A percentile compares a stretch with the other conserved stretches of the same genome.
Conservation (phyloP, 352 stramenopile species). For the Phytophthora fragariae region DNA sequence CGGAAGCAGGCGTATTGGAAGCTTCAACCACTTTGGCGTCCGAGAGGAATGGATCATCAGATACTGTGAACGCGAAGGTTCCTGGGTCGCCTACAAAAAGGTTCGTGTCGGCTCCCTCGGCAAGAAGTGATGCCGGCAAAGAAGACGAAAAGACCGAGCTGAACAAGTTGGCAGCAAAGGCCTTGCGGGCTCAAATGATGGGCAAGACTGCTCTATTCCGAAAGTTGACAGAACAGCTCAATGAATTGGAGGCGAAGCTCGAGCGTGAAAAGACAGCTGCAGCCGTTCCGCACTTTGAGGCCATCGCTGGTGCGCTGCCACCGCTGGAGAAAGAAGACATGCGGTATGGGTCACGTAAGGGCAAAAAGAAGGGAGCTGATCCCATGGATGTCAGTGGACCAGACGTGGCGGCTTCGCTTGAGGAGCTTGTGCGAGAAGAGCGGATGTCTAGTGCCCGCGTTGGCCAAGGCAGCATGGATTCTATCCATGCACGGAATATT, state of each 20-base stretch:
- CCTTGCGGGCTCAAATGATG: slow-evolving; percentile 85
- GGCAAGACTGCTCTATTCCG: slow-evolving; percentile 80
- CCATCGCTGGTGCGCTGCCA: slow-evolving; percentile 63
- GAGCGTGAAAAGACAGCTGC: slow-evolving; percentile 50
- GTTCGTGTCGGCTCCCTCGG: slow-evolving; percentile 3
- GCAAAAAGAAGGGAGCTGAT: slow-evolving; percentile 64
- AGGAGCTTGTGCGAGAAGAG: slow-evolving; percentile 85
- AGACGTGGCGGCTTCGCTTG: slow-evolving; percentile 52
- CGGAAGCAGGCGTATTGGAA: not conserved
- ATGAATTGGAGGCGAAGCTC: slow-evolving; percentile 76
- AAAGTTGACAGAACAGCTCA: slow-evolving; percentile 79
- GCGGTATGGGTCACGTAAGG: slow-evolving; percentile 60
- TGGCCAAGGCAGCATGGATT: slow-evolving; percentile 73
- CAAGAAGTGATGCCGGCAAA: slow-evolving; percentile 9
- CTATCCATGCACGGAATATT: slow-evolving; percentile 74
- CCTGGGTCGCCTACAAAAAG: slow-evolving; percentile 12
- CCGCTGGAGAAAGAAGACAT: slow-evolving; percentile 77
- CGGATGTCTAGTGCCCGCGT: slow-evolving; percentile 57
- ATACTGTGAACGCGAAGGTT: not conserved
- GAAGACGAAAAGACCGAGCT: slow-evolving; percentile 55
- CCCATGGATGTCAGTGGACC: slow-evolving; percentile 20
- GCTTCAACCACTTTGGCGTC: slow-evolving; percentile 1
- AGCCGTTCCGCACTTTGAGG: slow-evolving; percentile 68
- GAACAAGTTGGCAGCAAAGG: slow-evolving; percentile 84
- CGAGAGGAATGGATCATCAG: slow-evolving; percentile 2